A percentile compares a stretch with the other conserved stretches of the same genome.
phyloP scores from a whole-genome alignment of 108 stramenopile genomes.

The Cyclotella atomus region DNA sequence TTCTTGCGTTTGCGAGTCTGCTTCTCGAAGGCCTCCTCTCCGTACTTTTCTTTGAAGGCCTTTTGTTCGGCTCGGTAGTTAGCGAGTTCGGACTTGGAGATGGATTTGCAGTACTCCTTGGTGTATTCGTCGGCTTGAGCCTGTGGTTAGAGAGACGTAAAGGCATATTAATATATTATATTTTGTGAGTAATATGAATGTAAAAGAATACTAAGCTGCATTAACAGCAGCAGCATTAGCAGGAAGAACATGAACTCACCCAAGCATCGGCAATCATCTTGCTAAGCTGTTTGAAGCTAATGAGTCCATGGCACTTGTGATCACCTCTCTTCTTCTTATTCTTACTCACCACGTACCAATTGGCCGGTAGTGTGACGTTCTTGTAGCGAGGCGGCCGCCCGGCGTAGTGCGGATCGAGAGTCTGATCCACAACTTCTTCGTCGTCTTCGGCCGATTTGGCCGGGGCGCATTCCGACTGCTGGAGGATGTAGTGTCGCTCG shows the following conservation, averaged over 20 bases:
- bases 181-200: no score
- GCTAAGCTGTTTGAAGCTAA: background rate
- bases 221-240: no score
- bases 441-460: background rate
- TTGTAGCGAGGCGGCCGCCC: background rate
- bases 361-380: background rate
- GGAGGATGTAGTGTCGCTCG: background rate
- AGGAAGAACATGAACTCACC: no score
- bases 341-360: constrained; percentile 1
- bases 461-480: background rate
- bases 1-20: constrained; percentile 1
- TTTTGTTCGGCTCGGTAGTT: background rate
- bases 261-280: constrained; percentile 1
- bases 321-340: background rate
- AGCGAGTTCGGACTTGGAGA: background rate
- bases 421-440: background rate
- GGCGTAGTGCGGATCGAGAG: background rate
- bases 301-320: background rate
- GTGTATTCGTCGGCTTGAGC: background rate
- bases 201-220: no score
- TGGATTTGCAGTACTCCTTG: constrained; percentile 1
- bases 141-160: no score
- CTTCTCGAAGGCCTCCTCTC: constrained; percentile 1
- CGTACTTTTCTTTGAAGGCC: background rate
- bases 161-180: no score